Percentiles rank a stretch among this genome's conserved stretches.
Conservation (phyloP, 202 grass and related monocot genomes). For the Carex sylvatica region DNA sequence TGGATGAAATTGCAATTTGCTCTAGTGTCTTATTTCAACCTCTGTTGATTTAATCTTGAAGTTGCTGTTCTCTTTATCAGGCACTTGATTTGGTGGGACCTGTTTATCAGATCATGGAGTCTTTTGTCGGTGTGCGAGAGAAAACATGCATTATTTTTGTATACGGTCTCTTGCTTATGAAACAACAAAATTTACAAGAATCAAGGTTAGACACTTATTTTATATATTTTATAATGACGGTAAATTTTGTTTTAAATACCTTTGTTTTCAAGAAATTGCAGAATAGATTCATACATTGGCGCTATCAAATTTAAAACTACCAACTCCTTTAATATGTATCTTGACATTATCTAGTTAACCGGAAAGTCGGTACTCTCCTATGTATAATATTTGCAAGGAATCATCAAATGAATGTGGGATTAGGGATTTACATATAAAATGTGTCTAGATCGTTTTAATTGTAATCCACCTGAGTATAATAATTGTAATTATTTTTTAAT, state of each 20-base stretch:
- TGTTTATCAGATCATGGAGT: constrained; percentile 86
- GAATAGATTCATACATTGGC: neutral
- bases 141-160: constrained; percentile 98
- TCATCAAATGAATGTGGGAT: neutral
- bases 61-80: constrained; percentile 34
- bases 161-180: constrained; percentile 96
- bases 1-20: neutral
- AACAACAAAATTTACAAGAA: constrained; percentile 95
- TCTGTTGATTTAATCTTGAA: neutral
- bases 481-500: neutral
- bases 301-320: neutral
- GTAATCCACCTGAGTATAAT: neutral
- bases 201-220: constrained; percentile 51
- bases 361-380: neutral
- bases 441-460: neutral
- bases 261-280: constrained; percentile 11
- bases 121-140: constrained; percentile 92
- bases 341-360: neutral
- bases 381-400: neutral
- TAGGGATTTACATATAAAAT: neutral
- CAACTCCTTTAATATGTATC: neutral
- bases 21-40: neutral
- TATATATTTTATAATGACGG: constrained; percentile 10
- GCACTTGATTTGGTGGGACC: constrained; percentile 92
- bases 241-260: constrained; percentile 5